phyloP scores from a whole-genome alignment of 1,139 yeast genomes.

The Pichia sp. region DNA sequence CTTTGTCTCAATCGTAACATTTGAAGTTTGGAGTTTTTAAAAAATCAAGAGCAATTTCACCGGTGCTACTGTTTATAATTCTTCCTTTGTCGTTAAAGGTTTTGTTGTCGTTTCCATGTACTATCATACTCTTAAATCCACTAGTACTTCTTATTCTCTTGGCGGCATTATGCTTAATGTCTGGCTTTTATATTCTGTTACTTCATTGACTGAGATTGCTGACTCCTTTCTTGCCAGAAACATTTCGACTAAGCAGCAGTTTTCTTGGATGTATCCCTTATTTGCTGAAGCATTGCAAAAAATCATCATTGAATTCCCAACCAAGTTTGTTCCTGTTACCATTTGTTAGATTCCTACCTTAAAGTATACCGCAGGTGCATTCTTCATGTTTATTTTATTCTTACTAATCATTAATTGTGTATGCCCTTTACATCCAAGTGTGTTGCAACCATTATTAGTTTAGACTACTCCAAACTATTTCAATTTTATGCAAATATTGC shows the following conservation, averaged over 20 bases:
- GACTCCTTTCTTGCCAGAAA: slow-evolving; percentile 45
- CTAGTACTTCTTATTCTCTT: slow-evolving; percentile 50
- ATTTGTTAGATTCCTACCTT: slow-evolving; percentile 47
- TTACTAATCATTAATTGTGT: slow-evolving; percentile 35
- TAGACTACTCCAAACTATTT: too few species aligned
- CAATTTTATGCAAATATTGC: too few species aligned
- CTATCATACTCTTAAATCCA: slow-evolving; percentile 38
- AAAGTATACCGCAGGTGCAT: slow-evolving; percentile 47
- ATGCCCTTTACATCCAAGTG: slow-evolving; percentile 49
- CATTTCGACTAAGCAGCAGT: slow-evolving; percentile 49
- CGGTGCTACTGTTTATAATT: slow-evolving; percentile 33
- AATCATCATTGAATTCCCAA: slow-evolving; percentile 42
- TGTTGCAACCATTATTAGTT: too few species aligned
- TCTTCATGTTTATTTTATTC: slow-evolving; percentile 46
- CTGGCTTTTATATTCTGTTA: slow-evolving; percentile 46
- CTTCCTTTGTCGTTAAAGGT: slow-evolving; percentile 45
- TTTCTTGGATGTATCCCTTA: slow-evolving; percentile 52
- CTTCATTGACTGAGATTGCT: slow-evolving; percentile 50
- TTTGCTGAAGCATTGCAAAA: slow-evolving; percentile 52
- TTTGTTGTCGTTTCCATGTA: slow-evolving; percentile 48
- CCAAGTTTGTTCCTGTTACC: slow-evolving; percentile 40
- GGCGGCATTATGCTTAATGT: slow-evolving; percentile 54
- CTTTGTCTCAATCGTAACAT: slow-evolving; percentile 39
- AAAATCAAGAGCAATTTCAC: slow-evolving; percentile 41
- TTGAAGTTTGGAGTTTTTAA: slow-evolving; percentile 44